Evolutionary conservation across 2,329 filamentous ascomycete species (phyloP).

Genomic region (Phialophora verrucosa): DNA sequence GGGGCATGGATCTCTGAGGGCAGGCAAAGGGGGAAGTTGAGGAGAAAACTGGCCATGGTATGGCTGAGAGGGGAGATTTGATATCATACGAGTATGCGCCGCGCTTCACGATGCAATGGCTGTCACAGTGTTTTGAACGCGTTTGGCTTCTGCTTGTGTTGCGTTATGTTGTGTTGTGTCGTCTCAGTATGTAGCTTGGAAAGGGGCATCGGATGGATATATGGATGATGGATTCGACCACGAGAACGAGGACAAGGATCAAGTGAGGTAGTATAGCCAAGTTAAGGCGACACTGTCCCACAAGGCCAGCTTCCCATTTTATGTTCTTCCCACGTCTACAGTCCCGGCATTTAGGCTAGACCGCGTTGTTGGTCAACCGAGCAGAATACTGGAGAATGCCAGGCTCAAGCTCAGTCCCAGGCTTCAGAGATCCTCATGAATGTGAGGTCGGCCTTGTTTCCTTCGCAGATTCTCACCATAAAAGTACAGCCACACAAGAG

Average conservation of each 20-base stretch:
- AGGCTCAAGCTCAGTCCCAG: not conserved
- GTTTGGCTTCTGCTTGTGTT: not conserved
- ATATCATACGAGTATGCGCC: not conserved
- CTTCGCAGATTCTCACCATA: not conserved
- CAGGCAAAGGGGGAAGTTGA: not conserved
- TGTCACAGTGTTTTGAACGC: not conserved
- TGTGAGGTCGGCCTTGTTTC: not conserved
- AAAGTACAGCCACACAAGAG: slow-evolving; percentile 8
- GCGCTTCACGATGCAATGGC: not conserved
- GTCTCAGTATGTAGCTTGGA: too few relatives aligned
- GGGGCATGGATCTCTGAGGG: not conserved
- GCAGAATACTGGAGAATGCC: too few relatives aligned
- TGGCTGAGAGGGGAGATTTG: not conserved
- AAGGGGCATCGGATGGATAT: too few relatives aligned
- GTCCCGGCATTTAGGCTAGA: not conserved
- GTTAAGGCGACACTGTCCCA: not conserved
- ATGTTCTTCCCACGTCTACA: not conserved
- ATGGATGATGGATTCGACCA: too few relatives aligned
- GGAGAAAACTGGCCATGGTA: not conserved
- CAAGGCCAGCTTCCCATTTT: not conserved
- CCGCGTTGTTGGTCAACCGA: too few relatives aligned
- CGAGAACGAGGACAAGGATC: too few relatives aligned
- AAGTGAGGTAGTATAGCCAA: not conserved
- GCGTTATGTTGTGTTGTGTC: too few relatives aligned
- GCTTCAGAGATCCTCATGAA: slow-evolving; percentile 11